Conservation (phyloP, 352 stramenopile genomes). For the Thraustochytrium striatum region DNA sequence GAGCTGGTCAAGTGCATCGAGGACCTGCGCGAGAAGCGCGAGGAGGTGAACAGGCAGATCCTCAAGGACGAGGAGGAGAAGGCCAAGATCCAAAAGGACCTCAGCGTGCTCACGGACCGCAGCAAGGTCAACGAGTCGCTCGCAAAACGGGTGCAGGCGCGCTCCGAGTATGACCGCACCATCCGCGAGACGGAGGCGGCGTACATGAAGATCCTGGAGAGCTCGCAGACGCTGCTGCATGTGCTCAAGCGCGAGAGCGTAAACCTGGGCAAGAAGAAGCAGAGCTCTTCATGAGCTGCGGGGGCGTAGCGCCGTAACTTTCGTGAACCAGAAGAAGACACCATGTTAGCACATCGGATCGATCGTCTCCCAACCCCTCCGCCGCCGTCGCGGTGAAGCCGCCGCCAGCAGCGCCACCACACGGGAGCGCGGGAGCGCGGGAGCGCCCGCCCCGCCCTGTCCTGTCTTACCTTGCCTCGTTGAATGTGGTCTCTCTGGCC, state of each 20-base stretch:
- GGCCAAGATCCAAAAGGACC: constrained; percentile 87
- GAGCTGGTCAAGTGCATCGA: constrained; percentile 91
- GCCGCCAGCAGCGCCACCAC: too few species aligned
- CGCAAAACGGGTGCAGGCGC: constrained; percentile 75
- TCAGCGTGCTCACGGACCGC: constrained; percentile 80
- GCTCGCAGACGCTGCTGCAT: constrained; percentile 85
- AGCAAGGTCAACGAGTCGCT: constrained; percentile 85
- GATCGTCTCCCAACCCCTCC: too few species aligned
- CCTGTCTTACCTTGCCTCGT: too few species aligned
- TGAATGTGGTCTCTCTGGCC: too few species aligned
- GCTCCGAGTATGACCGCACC: constrained; percentile 86
- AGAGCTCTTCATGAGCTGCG: too few species aligned
- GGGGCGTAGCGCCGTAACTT: too few species aligned
- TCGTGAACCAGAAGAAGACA: too few species aligned
- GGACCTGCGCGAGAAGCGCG: constrained; percentile 81
- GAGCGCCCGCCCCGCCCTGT: too few species aligned
- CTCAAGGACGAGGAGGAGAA: constrained; percentile 89
- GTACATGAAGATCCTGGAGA: constrained; percentile 93
- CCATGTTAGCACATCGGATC: too few species aligned
- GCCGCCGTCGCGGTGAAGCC: too few species aligned
- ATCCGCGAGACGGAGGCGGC: constrained; percentile 87
- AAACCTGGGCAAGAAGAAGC: constrained; percentile 90
- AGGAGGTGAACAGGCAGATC: constrained; percentile 83
- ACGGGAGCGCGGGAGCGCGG: too few species aligned
- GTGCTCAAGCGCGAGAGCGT: constrained; percentile 87